Evolutionary conservation across 305 asterid genomes (phyloP), one percentile per base, ranked within the genome.

Genomic region (Fraxinus velutina): DNA sequence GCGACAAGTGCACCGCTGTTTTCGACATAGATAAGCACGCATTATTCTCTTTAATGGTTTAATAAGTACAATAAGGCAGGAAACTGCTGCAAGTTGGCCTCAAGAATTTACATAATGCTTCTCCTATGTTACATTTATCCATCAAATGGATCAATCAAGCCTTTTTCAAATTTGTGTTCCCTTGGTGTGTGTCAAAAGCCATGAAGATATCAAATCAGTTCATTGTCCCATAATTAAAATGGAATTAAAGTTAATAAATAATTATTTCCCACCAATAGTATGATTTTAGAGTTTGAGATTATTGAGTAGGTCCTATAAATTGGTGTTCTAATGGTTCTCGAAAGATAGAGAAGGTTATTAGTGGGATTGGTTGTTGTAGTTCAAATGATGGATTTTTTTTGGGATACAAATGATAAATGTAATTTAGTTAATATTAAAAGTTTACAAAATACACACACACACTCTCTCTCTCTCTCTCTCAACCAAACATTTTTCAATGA

Each of bases 141-240:
- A 0, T 17, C 7, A 9, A 24, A 73, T 17, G 80, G 82, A 7
- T 9, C 75, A 79, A 72, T 62, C 66, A 66, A 39, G 72, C 32
- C 29, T 74, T 19, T 8, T 55, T 80, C 17, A 24, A 55, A 47
- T 55, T 80, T 80, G 73, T 52, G 81, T 52, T 77, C 86, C 83
- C 87, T 72, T 55, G 68, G 83, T 75, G 85, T 39, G 87, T 71
- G 66, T 72, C 79, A 85, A 34, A 76, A 62, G 70, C 55, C 71
- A 52, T 8, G 68, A 80, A 76, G 75, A 29, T 76, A 39, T 39
- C 76, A 52, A 34, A 73, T 36, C 60, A 80, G 21, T 50, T 75
- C 78, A 42, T 60, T 71, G 19, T 44, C 81, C 52, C 71, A 79
- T 57, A 71, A 73, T n/a, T 52, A 81, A 47, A 62, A 12, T 34